Percentiles rank a stretch among this genome's conserved stretches.
Conservation (phyloP, 2,329 filamentous ascomycete species). For the Ceratocystis lukuohia region DNA sequence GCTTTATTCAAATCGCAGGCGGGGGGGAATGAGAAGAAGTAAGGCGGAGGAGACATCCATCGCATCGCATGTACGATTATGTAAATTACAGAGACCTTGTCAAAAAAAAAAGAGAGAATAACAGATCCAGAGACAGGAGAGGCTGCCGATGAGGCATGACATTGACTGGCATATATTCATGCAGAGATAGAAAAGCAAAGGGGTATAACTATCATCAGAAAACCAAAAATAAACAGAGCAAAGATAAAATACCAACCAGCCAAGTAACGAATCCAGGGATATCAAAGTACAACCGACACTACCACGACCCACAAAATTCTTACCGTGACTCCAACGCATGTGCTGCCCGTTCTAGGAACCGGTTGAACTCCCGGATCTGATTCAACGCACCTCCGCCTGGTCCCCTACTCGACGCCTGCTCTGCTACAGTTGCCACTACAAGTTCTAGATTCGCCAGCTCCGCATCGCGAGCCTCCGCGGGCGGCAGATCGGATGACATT, state of each 20-base stretch:
- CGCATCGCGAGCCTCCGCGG: constrained; percentile 33
- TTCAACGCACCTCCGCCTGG: constrained; percentile 40
- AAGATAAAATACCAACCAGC: not conserved
- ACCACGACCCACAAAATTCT: constrained; percentile 13
- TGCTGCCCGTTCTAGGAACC: constrained; percentile 48
- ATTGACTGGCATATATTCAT: constrained; percentile 3
- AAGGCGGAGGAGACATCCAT: not conserved
- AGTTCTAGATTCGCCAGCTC: constrained; percentile 46
- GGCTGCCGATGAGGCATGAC: not conserved
- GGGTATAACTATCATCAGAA: constrained; percentile 13
- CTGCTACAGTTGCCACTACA: constrained; percentile 39
- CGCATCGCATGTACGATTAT: not conserved
- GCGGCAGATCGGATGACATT: constrained; percentile 34
- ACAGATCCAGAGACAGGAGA: not conserved
- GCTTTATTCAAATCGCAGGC: constrained; percentile 23
- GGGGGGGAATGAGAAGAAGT: constrained; percentile 1
- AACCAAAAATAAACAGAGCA: constrained; percentile 13
- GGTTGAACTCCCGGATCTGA: constrained; percentile 48
- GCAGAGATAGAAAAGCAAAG: not conserved
- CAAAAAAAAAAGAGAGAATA: not conserved
- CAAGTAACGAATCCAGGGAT: not conserved
- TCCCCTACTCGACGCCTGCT: constrained; percentile 38
- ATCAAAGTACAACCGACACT: not conserved
- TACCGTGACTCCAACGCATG: constrained; percentile 38
- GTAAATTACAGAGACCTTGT: not conserved